A percentile compares a stretch with the other conserved stretches of the same genome.
These are phyloP conservation scores for Annulohypoxylon nitens DNA, from an alignment of 495 filamentous ascomycete genomes.

Conservation along the genomic window DNA sequence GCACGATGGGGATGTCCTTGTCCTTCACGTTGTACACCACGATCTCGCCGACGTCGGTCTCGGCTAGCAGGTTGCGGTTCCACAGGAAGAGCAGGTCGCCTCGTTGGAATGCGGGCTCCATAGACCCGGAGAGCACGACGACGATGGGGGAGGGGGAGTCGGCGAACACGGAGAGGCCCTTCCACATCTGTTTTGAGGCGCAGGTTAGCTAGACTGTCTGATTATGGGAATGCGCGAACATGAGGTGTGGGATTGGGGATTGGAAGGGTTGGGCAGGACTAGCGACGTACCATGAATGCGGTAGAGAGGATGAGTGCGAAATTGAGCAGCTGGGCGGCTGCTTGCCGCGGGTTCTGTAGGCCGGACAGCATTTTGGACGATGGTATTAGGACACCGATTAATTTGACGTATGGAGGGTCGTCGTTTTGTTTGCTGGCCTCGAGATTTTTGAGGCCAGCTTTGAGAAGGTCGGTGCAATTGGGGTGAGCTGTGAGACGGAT, in stretches of 20 bases:
- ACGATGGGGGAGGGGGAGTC: slow-evolving; percentile 94
- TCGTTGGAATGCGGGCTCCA: slow-evolving; percentile 98
- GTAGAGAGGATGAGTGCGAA: slow-evolving; percentile 95
- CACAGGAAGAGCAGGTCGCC: slow-evolving; percentile 94
- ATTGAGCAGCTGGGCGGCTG: slow-evolving; percentile 90
- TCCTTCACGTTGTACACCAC: slow-evolving; percentile 94
- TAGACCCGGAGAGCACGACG: slow-evolving; percentile 92
- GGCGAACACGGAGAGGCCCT: slow-evolving; percentile 86
- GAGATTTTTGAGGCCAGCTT: slow-evolving; percentile 46
- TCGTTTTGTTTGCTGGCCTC: slow-evolving; percentile 42
- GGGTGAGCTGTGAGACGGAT: slow-evolving; percentile 1
- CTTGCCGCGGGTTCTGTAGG: slow-evolving; percentile 82
- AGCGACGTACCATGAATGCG: slow-evolving; percentile 80
- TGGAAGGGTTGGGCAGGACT: not conserved
- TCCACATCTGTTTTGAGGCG: slow-evolving; percentile 76
- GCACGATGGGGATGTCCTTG: slow-evolving; percentile 96
- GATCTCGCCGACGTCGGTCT: slow-evolving; percentile 84
- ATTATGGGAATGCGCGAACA: not conserved
- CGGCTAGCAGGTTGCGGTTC: slow-evolving; percentile 80
- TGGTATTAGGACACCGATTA: not conserved
- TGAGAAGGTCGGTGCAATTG: slow-evolving; percentile 14
- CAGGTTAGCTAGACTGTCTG: slow-evolving; percentile 11
- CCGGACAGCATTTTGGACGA: slow-evolving; percentile 74
- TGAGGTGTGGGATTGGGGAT: not conserved
- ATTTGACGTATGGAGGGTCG: not conserved